A percentile compares a stretch with the other conserved stretches of the same genome.
Evolutionary conservation across 2,329 filamentous ascomycete species (phyloP).

Genomic region (Beauveria pseudobassiana): DNA sequence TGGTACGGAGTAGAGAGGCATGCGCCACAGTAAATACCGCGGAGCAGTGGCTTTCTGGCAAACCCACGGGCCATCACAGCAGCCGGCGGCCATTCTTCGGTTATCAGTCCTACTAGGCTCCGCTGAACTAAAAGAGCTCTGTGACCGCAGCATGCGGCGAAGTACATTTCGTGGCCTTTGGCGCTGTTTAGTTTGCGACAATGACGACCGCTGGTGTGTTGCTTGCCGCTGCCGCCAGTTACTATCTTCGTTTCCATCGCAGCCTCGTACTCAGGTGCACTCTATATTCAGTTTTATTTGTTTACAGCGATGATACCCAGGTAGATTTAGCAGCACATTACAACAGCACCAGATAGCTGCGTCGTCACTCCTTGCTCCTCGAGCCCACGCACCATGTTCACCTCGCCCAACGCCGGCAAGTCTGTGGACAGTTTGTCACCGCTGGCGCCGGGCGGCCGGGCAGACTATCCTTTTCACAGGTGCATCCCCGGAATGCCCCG

Average conservation of each 20-base stretch:
- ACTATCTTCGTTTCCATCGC: neutral
- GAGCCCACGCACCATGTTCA: conserved; percentile 43
- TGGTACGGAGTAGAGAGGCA: neutral
- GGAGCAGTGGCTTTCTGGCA: neutral
- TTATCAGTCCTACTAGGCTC: neutral
- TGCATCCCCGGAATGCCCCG: conserved; percentile 22
- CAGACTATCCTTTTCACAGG: conserved; percentile 55
- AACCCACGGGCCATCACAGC: neutral
- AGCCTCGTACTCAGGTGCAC: neutral
- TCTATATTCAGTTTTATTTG: neutral
- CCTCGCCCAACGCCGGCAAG: conserved; percentile 51
- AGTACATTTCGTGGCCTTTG: conserved; percentile 9
- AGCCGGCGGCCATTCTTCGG: conserved; percentile 8
- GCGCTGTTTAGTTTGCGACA: conserved; percentile 3
- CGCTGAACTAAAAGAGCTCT: neutral
- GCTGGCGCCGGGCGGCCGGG: conserved; percentile 39
- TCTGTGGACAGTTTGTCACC: conserved; percentile 59
- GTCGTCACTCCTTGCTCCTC: conserved; percentile 9
- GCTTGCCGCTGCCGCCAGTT: neutral
- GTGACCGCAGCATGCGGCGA: neutral
- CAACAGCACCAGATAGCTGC: conserved; percentile 17
- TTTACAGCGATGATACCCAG: conserved; percentile 41
- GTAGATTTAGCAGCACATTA: conserved; percentile 25
- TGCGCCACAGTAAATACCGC: neutral
- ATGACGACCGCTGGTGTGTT: conserved; percentile 7